These are phyloP conservation scores for Russula emetica DNA, from an alignment of 768 basidiomycete genomes.

Conservation along the genomic window DNA sequence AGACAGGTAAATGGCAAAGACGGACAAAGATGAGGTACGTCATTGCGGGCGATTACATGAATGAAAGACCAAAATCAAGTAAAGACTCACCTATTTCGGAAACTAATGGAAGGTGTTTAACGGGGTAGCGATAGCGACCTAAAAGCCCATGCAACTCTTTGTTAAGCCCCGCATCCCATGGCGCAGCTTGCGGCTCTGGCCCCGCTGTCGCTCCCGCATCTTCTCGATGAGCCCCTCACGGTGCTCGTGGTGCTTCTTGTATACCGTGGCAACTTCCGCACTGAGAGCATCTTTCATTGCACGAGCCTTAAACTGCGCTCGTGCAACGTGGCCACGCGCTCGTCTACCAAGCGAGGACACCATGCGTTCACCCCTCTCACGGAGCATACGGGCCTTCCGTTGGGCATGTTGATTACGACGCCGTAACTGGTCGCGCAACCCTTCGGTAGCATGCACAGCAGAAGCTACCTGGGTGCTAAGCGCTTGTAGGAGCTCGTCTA, in stretches of 20 bases:
- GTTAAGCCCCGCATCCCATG: conserved; percentile 10
- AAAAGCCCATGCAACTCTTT: conserved; percentile 18
- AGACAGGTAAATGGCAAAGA: conserved; percentile 10
- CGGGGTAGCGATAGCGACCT: not conserved
- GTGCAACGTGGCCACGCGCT: conserved; percentile 29
- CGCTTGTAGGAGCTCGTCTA: conserved; percentile 51
- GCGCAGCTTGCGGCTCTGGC: conserved; percentile 23
- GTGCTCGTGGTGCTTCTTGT: conserved; percentile 9
- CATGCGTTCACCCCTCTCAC: conserved; percentile 32
- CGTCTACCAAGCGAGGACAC: conserved; percentile 30
- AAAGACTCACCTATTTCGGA: conserved; percentile 20
- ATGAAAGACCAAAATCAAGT: conserved; percentile 12
- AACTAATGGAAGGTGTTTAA: not conserved
- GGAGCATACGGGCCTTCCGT: conserved; percentile 32
- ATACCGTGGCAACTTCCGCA: conserved; percentile 13
- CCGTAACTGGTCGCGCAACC: conserved; percentile 29
- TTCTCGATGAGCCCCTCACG: conserved; percentile 15
- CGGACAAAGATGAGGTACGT: not conserved
- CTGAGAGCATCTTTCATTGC: conserved; percentile 29
- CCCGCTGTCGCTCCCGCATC: conserved; percentile 23
- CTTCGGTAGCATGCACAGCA: conserved; percentile 19
- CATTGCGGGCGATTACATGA: conserved; percentile 1
- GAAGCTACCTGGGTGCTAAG: conserved; percentile 18
- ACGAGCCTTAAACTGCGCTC: conserved; percentile 33
- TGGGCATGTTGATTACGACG: conserved; percentile 33